Percentiles rank a stretch among this genome's conserved stretches.
Conservation (phyloP, 176 grass and related monocot genomes). For the Avena sativa region DNA sequence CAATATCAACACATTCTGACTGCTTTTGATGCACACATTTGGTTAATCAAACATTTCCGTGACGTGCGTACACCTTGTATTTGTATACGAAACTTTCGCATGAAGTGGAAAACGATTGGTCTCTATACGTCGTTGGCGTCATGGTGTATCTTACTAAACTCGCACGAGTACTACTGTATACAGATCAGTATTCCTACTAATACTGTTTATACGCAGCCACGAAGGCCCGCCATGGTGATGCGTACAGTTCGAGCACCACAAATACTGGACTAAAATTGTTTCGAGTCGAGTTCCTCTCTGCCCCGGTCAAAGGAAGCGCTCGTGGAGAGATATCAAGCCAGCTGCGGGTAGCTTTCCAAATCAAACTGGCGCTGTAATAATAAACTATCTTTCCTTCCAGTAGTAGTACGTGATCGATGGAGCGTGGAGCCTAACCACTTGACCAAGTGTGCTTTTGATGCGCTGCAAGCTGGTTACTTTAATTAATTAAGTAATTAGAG, state of each 20-base stretch:
- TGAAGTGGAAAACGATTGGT: neutral
- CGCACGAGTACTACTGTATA: no score
- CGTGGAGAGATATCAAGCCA: neutral
- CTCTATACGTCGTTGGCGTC: neutral
- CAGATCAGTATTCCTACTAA: no score
- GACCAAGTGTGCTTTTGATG: constrained; percentile 55
- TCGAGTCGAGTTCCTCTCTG: neutral
- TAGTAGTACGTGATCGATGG: neutral
- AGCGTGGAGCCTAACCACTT: constrained; percentile 43
- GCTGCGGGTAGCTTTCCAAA: constrained; percentile 13
- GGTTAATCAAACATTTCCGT: neutral
- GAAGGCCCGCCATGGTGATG: no score
- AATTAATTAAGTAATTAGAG: neutral
- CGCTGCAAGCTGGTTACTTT: constrained; percentile 20
- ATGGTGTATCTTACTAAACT: neutral
- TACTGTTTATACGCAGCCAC: no score
- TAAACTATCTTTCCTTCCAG: neutral
- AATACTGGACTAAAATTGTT: neutral
- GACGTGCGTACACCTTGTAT: neutral
- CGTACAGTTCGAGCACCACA: neutral
- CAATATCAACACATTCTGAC: neutral
- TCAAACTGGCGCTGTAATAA: neutral
- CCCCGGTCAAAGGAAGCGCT: constrained; percentile 16
- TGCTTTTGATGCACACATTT: constrained; percentile 20
- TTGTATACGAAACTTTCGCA: constrained; percentile 15